Evolutionary conservation across 306 rosid genomes (phyloP).

Genomic region (Gleditsia sinensis): DNA sequence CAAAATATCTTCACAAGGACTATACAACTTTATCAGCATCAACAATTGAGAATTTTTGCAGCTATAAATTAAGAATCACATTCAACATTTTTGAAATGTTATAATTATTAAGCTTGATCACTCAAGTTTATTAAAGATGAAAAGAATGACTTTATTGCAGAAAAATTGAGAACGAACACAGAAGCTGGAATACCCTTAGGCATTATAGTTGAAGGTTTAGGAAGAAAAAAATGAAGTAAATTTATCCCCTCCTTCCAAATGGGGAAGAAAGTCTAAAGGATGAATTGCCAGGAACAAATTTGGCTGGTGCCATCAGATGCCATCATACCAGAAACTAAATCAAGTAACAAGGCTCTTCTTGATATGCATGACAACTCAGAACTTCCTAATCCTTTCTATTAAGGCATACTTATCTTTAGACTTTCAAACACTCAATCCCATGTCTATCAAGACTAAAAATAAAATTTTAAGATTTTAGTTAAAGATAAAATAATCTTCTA

Average conservation of each 20-base stretch:
- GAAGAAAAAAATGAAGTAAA: neutral
- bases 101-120: neutral
- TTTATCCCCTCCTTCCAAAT: slow-evolving; percentile 2
- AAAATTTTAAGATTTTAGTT: neutral
- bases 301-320: slow-evolving; percentile 15
- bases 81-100: neutral
- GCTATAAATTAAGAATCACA: slow-evolving; percentile 10
- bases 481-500: neutral
- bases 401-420: neutral
- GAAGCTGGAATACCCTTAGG: neutral
- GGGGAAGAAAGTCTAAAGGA: slow-evolving; percentile 5
- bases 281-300: slow-evolving; percentile 1
- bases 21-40: slow-evolving; percentile 4
- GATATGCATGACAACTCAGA: slow-evolving; percentile 26
- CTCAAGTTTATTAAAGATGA: neutral
- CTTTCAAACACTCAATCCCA: slow-evolving; percentile 1
- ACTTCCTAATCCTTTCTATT: neutral
- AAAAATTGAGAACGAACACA: slow-evolving; percentile 5
- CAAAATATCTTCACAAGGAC: slow-evolving; percentile 6
- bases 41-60: slow-evolving; percentile 2
- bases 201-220: neutral
- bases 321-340: slow-evolving; percentile 22
- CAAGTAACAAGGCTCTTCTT: neutral
- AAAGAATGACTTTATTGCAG: slow-evolving; percentile 3
- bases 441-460: neutral